Evolutionary conservation across 2,329 filamentous ascomycete genomes (phyloP).

Genomic region (Penicillium hordei): DNA sequence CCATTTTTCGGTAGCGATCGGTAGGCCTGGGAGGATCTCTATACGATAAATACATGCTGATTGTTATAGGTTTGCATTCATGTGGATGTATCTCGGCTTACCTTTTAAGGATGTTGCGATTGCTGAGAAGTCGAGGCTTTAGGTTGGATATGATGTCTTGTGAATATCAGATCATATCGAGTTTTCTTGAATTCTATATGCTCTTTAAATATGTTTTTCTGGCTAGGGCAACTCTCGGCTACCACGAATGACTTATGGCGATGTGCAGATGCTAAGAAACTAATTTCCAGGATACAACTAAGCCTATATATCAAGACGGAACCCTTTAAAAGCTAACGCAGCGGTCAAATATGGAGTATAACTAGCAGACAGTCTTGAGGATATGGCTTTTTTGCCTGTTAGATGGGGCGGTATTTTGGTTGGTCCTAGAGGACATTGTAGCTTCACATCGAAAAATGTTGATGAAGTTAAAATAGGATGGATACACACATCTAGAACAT

Average conservation of each 20-base stretch:
- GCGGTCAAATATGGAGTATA: too few relatives aligned
- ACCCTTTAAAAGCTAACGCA: not conserved
- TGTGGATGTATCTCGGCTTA: constrained; percentile 66
- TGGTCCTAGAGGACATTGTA: not conserved
- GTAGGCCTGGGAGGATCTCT: constrained; percentile 35
- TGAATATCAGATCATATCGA: not conserved
- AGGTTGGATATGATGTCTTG: not conserved
- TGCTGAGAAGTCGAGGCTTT: constrained; percentile 20
- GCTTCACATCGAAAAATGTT: not conserved
- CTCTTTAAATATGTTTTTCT: not conserved
- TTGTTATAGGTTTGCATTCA: constrained; percentile 45
- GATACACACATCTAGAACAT: too few relatives aligned
- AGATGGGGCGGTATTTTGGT: not conserved
- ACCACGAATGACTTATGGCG: not conserved
- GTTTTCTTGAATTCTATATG: not conserved
- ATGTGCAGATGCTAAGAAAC: not conserved
- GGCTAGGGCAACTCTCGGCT: not conserved
- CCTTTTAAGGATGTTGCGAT: constrained; percentile 33
- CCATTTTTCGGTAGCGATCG: constrained; percentile 79
- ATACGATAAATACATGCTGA: not conserved
- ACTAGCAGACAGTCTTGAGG: too few relatives aligned
- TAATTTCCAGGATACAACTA: not conserved
- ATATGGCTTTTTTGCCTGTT: not conserved
- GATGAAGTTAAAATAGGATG: not conserved
- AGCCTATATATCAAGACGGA: not conserved